Conservation (phyloP, 192 early-diverging fungal genomes). For the Phycomyces blakesleeanus region DNA sequence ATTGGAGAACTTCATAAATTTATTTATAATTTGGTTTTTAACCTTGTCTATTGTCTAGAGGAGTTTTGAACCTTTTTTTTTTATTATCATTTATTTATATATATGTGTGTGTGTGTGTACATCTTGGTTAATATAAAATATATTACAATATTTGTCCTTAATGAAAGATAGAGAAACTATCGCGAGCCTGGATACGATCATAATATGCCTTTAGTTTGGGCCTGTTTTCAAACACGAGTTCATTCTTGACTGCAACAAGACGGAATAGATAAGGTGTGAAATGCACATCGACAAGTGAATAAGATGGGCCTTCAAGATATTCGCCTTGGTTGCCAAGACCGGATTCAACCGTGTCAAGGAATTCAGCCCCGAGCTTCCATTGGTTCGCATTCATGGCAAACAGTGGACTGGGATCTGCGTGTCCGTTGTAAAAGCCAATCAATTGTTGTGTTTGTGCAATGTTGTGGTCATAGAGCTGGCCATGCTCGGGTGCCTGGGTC, state of each 20-base stretch:
- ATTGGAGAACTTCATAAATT: too few species aligned
- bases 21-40: too few species aligned
- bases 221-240: slow-evolving; percentile 8
- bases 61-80: too few species aligned
- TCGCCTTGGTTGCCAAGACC: background rate
- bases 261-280: slow-evolving; percentile 17
- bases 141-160: too few species aligned
- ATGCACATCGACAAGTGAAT: slow-evolving; percentile 18
- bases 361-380: slow-evolving; percentile 6
- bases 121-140: too few species aligned
- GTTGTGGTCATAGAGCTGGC: slow-evolving; percentile 9
- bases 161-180: slow-evolving; percentile 7
- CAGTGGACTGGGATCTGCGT: slow-evolving; percentile 6
- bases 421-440: background rate
- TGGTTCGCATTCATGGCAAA: slow-evolving; percentile 6
- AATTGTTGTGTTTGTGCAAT: slow-evolving; percentile 9
- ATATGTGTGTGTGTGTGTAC: too few species aligned
- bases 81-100: too few species aligned
- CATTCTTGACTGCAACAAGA: slow-evolving; percentile 9
- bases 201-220: slow-evolving; percentile 17
- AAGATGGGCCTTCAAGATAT: slow-evolving; percentile 11
- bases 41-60: too few species aligned
- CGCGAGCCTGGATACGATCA: slow-evolving; percentile 10
- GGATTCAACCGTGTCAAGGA: slow-evolving; percentile 11
- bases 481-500: slow-evolving; percentile 13